Evolutionary conservation across 495 filamentous ascomycete genomes (phyloP).

Genomic region (Gamarada debralockiae): DNA sequence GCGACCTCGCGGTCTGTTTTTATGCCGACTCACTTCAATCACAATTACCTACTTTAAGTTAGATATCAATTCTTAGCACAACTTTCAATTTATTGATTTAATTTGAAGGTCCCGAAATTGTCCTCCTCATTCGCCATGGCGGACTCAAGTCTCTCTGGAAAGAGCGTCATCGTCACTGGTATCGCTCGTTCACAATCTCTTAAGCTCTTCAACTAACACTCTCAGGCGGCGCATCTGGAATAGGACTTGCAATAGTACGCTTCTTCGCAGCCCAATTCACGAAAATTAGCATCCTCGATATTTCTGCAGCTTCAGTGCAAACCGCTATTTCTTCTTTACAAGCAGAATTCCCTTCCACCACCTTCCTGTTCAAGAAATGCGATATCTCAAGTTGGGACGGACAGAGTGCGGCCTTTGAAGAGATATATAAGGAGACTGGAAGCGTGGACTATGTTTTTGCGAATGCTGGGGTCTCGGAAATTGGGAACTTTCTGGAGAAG

Average conservation of each 20-base stretch:
- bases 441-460: slow-evolving; percentile 50
- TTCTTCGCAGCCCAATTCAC: slow-evolving; percentile 44
- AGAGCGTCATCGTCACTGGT: not conserved
- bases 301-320: slow-evolving; percentile 34
- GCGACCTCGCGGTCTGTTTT: no score
- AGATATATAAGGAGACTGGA: slow-evolving; percentile 33
- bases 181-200: not conserved
- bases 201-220: not conserved
- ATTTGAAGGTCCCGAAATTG: not conserved
- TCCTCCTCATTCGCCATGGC: no score
- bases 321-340: slow-evolving; percentile 29
- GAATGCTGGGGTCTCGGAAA: slow-evolving; percentile 52
- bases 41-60: no score
- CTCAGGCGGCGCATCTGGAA: slow-evolving; percentile 50
- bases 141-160: not conserved
- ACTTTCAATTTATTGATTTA: no score
- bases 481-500: slow-evolving; percentile 33
- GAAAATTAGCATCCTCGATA: slow-evolving; percentile 48
- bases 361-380: slow-evolving; percentile 32
- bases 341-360: slow-evolving; percentile 31
- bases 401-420: slow-evolving; percentile 28
- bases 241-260: slow-evolving; percentile 44
- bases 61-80: no score
- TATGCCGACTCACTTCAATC: no score
- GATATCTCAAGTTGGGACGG: slow-evolving; percentile 32